A percentile compares a stretch with the other conserved stretches of the same genome.
phyloP scores from a whole-genome alignment of 352 stramenopile species.

The Aphanomyces astaci region DNA sequence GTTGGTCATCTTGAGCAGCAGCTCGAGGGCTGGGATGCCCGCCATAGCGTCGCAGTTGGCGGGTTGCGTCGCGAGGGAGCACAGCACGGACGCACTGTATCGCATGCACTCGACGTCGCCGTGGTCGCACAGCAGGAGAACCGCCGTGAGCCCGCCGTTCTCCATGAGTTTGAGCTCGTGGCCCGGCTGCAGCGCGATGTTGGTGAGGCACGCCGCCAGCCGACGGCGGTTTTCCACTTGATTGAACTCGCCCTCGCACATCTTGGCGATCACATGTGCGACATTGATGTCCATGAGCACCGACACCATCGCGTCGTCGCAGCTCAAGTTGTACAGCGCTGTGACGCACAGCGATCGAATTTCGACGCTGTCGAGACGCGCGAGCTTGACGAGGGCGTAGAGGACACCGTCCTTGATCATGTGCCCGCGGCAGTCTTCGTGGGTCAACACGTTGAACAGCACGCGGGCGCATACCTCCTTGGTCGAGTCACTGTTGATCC shows the following conservation, averaged over 20 bases:
- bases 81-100: slow-evolving; percentile 61
- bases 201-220: slow-evolving; percentile 66
- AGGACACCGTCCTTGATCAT: slow-evolving; percentile 83
- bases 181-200: slow-evolving; percentile 49
- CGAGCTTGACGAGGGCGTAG: slow-evolving; percentile 83
- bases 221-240: slow-evolving; percentile 68
- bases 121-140: slow-evolving; percentile 63
- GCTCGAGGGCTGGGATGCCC: slow-evolving; percentile 51
- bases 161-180: slow-evolving; percentile 61
- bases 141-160: slow-evolving; percentile 48
- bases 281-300: slow-evolving; percentile 81
- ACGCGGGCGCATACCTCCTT: slow-evolving; percentile 81
- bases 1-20: slow-evolving; percentile 50
- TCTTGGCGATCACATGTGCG: slow-evolving; percentile 73
- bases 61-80: slow-evolving; percentile 54
- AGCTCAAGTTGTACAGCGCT: slow-evolving; percentile 79
- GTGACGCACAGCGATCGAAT: slow-evolving; percentile 73
- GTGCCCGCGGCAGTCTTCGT: slow-evolving; percentile 63
- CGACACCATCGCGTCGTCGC: slow-evolving; percentile 57
- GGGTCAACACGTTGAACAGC: slow-evolving; percentile 81
- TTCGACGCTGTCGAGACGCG: slow-evolving; percentile 67
- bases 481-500: slow-evolving; percentile 83
- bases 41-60: slow-evolving; percentile 72
- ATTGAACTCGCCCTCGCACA: slow-evolving; percentile 79
- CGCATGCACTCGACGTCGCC: slow-evolving; percentile 61